Base-by-base conservation (phyloP, 1,284 basidiomycete species). In the Sporisorium iseilematis-ciliati region DNA sequence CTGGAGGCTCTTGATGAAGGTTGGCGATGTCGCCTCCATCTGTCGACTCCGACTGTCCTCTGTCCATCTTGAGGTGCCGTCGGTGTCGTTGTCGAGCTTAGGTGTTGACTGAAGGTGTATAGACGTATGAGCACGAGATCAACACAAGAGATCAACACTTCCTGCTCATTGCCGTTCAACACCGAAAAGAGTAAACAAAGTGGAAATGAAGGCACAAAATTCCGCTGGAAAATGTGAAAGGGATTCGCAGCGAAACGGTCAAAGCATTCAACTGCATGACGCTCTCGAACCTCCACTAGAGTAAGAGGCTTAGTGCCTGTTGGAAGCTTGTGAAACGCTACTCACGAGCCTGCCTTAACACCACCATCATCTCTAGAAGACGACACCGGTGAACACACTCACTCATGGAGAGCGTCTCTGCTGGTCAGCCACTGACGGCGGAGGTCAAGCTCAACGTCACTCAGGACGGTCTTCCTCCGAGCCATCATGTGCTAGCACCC, bases 401-500 rank as follows among this genome's bases (percentile, higher is more conserved):
- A 38, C 16, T 46, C 33, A 69, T 62, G 59, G 23, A 29, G 2
- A 50, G 20, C 7, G 29, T 20, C 20, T 40, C 49, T 14, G 1
- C 33, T 23, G 26, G 25, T 35, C 31, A 45, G 29, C 68, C 62
- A 4, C 45, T 71, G 55, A 31, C 38, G 11, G 62, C 54, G 2
- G n/a, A 57, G 20, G 38, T 71, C 57, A 71, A 65, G 50, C 40
- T 46, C 40, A 42, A 61, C 50, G 25, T 50, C 18, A 50, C 62
- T 6, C 33, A 23, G n/a, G 61, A 64, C 41, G 64, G 60, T 23
- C 48, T 67, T 10, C 55, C 65, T 3, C 71, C 71, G 3, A 68
- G 61, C 48, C 74, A 77, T 23, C 74, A 77, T 45, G 74, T 77
- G 5, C 65, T 77, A 25, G 69, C 74, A 12, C 74, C 74, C 1